These are phyloP conservation scores for Paxillus ammoniavirescens DNA, from an alignment of 768 basidiomycete genomes.

Conservation along the genomic window DNA sequence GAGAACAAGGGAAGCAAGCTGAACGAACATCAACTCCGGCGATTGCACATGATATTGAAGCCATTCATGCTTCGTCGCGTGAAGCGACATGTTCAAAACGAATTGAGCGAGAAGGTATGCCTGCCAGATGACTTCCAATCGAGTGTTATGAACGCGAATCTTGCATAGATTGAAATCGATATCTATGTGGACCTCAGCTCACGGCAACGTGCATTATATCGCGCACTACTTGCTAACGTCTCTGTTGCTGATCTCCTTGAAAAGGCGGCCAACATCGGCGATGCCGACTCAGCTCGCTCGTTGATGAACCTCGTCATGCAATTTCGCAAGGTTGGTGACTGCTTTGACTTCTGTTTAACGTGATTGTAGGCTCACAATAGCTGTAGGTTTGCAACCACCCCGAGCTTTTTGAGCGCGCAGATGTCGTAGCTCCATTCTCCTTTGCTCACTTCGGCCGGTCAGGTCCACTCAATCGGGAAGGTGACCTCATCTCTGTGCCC, in stretches of 20 bases:
- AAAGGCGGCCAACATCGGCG: constrained; percentile 89
- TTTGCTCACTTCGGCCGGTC: constrained; percentile 82
- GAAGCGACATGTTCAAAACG: constrained; percentile 99
- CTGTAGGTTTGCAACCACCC: constrained; percentile 94
- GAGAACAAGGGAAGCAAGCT: constrained; percentile 90
- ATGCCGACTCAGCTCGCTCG: constrained; percentile 87
- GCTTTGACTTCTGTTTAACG: neutral
- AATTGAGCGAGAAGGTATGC: constrained; percentile 93
- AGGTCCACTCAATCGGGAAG: constrained; percentile 81
- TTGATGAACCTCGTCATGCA: constrained; percentile 99
- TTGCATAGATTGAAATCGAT: constrained; percentile 89
- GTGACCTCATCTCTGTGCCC: constrained; percentile 76
- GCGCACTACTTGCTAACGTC: constrained; percentile 86
- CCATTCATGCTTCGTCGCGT: constrained; percentile 98
- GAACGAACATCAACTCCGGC: constrained; percentile 92
- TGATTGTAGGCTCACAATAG: constrained; percentile 3
- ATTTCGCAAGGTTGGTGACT: constrained; percentile 79
- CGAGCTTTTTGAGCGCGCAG: constrained; percentile 95
- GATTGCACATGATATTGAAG: constrained; percentile 97
- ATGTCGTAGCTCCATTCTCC: constrained; percentile 90
- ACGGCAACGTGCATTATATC: constrained; percentile 87
- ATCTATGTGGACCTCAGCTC: constrained; percentile 93
- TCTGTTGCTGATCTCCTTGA: constrained; percentile 92
- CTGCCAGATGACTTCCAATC: constrained; percentile 43
- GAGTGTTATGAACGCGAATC: constrained; percentile 78